Base-by-base conservation (phyloP, 163 green algal genomes). In the Chloromonas sp. region DNA sequence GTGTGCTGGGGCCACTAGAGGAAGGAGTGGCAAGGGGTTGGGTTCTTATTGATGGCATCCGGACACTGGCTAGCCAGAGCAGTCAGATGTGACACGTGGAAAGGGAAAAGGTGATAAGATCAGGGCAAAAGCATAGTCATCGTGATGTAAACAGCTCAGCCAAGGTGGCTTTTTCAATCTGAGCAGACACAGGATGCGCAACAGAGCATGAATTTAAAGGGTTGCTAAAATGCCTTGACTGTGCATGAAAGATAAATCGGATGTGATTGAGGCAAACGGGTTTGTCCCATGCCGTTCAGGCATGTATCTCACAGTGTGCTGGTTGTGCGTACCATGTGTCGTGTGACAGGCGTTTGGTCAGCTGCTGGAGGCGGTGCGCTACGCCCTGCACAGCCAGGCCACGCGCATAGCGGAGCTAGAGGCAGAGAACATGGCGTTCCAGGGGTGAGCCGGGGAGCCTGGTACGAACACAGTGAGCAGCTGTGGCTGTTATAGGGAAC, bases 341-440 rank as follows among this genome's bases (percentile, higher is more conserved):
- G 61, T 81, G 79, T 15, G 60, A 15, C 61, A 83, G 80, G 80
- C 80, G 36, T 83, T 85, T 70, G 2, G 3, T 0, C 70, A 81
- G 57, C 79, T 91, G 83, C 74, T 89, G 70, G 85, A 88, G 66
- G 85, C 70, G 2, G 71, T 88, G 14, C 77, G 84, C 11, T 78
- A 82, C 57, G 81, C 61, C 1, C 74, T 92, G 60, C 81, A 88
- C 62, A 62, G 82, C 58, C 86, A 92, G 58, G 81, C 85, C 1
- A 58, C 85, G 79, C 80, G 82, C n/a, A 87, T 88, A 36, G 76
- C 83, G 15, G 82, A 89, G 61, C 84, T 92, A 58, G 82, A 92
- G 86, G 86, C 83, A 36, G 89, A 92, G 85, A 92, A 92, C 87
- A 77, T 85, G 59, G 89, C 89, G 61, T 82, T 92, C 1, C 82